Evolutionary conservation across 2,329 filamentous ascomycete genomes (phyloP).

Genomic region (Venturia aucupariae): DNA sequence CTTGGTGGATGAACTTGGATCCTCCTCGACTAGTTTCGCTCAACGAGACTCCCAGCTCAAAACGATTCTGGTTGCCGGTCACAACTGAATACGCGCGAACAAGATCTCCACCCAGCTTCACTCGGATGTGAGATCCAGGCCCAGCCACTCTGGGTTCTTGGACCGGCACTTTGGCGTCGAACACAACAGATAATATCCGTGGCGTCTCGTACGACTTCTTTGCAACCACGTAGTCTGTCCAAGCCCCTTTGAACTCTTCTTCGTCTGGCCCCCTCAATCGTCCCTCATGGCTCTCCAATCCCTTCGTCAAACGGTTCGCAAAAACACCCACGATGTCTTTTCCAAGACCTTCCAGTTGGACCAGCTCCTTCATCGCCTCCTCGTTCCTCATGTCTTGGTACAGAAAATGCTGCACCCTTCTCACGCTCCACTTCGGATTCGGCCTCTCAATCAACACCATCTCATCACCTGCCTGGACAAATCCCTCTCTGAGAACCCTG

Average conservation of each 20-base stretch:
- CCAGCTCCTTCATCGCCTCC: constrained; percentile 35
- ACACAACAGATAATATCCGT: constrained; percentile 42
- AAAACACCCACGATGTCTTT: constrained; percentile 46
- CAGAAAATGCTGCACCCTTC: constrained; percentile 53
- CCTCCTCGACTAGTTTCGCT: constrained; percentile 50
- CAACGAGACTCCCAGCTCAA: constrained; percentile 51
- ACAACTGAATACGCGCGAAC: constrained; percentile 54
- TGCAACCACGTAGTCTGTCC: constrained; percentile 34
- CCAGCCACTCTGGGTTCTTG: constrained; percentile 28
- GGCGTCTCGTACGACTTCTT: constrained; percentile 44
- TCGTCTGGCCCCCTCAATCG: constrained; percentile 23
- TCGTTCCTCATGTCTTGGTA: constrained; percentile 45
- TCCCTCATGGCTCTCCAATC: constrained; percentile 24
- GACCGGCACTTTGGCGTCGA: constrained; percentile 37
- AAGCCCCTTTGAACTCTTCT: constrained; percentile 24
- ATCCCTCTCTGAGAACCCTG: constrained; percentile 48
- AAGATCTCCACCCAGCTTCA: constrained; percentile 49
- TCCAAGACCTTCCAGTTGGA: constrained; percentile 37
- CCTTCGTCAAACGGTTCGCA: constrained; percentile 41
- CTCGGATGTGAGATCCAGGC: constrained; percentile 46
- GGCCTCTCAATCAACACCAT: constrained; percentile 47
- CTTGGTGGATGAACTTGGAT: constrained; percentile 48
- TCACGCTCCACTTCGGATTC: constrained; percentile 53
- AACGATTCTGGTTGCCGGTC: constrained; percentile 38
- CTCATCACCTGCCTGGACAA: constrained; percentile 46